phyloP scores from a whole-genome alignment of 345 rosid genomes.

The Schrenkiella parvula region DNA sequence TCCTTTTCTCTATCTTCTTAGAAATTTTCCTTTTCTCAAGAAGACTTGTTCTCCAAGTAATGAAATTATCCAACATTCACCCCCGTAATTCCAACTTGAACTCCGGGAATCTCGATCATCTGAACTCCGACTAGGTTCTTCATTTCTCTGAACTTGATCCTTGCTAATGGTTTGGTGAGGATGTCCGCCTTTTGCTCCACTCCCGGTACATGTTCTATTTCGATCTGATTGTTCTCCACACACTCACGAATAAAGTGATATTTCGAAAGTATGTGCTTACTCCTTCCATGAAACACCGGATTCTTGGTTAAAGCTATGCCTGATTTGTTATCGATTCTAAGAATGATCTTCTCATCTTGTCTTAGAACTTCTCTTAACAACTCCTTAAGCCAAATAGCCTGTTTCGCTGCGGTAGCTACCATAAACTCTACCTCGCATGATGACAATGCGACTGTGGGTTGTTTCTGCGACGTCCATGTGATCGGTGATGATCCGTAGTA shows the following conservation, averaged over 20 bases:
- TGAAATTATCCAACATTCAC: no score
- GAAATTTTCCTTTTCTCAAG: no score
- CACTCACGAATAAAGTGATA: neutral
- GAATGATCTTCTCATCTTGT: neutral
- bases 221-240: neutral
- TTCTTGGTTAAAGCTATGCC: neutral
- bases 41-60: no score
- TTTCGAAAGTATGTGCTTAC: no score
- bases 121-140: neutral
- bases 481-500: neutral
- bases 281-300: no score
- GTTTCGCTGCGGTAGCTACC: neutral
- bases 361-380: neutral
- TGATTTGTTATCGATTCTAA: neutral
- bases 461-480: neutral
- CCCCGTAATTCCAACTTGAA: neutral
- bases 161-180: neutral
- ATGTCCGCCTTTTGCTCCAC: neutral
- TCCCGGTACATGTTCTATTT: neutral
- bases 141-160: neutral
- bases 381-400: neutral
- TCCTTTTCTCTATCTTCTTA: no score
- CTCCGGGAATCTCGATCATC: neutral
- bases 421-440: neutral
- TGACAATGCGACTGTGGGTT: neutral